phyloP scores from a whole-genome alignment of 768 basidiomycete genomes.

The Hypholoma sublateritium region DNA sequence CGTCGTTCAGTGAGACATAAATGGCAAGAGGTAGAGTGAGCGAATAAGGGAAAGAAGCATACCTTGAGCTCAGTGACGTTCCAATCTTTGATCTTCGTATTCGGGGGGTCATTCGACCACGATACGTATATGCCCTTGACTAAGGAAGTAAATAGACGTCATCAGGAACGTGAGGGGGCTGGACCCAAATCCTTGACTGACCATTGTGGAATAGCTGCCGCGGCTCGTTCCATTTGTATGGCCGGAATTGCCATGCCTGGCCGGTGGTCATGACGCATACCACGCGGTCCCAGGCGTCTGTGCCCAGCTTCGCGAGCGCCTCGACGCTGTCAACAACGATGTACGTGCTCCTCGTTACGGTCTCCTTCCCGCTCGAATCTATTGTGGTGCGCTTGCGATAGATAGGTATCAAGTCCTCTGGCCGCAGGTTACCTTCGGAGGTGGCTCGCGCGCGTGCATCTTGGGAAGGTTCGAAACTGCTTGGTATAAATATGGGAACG shows the following conservation, averaged over 20 bases:
- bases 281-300: slow-evolving; percentile 95
- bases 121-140: slow-evolving; percentile 95
- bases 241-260: slow-evolving; percentile 96
- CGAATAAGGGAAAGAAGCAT: slow-evolving; percentile 5
- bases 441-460: slow-evolving; percentile 69
- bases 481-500: neutral
- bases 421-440: slow-evolving; percentile 67
- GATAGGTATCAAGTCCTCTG: slow-evolving; percentile 86
- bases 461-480: slow-evolving; percentile 73
- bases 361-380: slow-evolving; percentile 64
- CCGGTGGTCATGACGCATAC: slow-evolving; percentile 98
- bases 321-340: slow-evolving; percentile 92
- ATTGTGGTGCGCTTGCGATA: slow-evolving; percentile 80
- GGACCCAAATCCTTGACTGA: slow-evolving; percentile 29
- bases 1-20: neutral
- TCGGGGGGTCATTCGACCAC: slow-evolving; percentile 92
- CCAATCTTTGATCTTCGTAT: slow-evolving; percentile 91
- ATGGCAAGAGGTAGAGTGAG: too few relatives aligned
- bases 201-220: slow-evolving; percentile 91
- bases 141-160: slow-evolving; percentile 26
- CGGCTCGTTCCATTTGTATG: slow-evolving; percentile 97
- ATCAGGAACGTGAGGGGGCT: neutral
- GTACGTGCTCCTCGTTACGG: slow-evolving; percentile 60
- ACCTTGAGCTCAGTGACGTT: slow-evolving; percentile 96
- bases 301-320: slow-evolving; percentile 86